phyloP scores from a whole-genome alignment of 2,329 filamentous ascomycete genomes.

The Exutisphaerella laricina region DNA sequence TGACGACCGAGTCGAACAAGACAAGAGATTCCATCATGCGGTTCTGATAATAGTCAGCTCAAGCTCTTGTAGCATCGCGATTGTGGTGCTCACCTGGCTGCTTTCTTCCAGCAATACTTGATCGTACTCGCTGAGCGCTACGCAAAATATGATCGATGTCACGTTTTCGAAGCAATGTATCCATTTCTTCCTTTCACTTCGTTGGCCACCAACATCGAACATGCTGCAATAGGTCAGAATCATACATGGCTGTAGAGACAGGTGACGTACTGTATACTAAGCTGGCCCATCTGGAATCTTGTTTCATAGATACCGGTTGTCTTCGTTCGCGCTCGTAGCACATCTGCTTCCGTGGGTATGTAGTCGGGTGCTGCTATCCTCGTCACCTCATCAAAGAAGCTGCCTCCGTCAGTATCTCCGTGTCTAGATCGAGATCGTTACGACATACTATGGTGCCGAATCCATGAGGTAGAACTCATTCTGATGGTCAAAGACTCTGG shows the following conservation, averaged over 20 bases:
- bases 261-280: slow-evolving; percentile 87
- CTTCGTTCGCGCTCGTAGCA: slow-evolving; percentile 91
- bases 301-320: slow-evolving; percentile 99
- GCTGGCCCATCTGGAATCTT: slow-evolving; percentile 94
- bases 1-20: slow-evolving; percentile 96
- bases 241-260: not conserved
- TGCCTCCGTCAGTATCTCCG: slow-evolving; percentile 35
- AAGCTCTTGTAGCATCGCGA: slow-evolving; percentile 14
- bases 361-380: slow-evolving; percentile 82
- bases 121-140: slow-evolving; percentile 96
- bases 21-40: slow-evolving; percentile 99
- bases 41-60: slow-evolving; percentile 56
- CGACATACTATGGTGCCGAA: slow-evolving; percentile 81
- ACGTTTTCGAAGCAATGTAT: slow-evolving; percentile 99
- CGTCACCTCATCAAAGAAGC: slow-evolving; percentile 90
- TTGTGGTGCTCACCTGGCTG: slow-evolving; percentile 66
- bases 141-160: slow-evolving; percentile 98
- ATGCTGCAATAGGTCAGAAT: slow-evolving; percentile 56
- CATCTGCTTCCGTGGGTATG: slow-evolving; percentile 88
- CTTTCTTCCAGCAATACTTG: slow-evolving; percentile 95
- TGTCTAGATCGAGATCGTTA: slow-evolving; percentile 5
- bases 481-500: slow-evolving; percentile 81
- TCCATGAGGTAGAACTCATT: slow-evolving; percentile 99
- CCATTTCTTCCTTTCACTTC: slow-evolving; percentile 99
- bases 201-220: slow-evolving; percentile 97